Evolutionary conservation across 257 asterid species (phyloP), one percentile per base, ranked within the genome.

Genomic region (Solanum appendiculatum): DNA sequence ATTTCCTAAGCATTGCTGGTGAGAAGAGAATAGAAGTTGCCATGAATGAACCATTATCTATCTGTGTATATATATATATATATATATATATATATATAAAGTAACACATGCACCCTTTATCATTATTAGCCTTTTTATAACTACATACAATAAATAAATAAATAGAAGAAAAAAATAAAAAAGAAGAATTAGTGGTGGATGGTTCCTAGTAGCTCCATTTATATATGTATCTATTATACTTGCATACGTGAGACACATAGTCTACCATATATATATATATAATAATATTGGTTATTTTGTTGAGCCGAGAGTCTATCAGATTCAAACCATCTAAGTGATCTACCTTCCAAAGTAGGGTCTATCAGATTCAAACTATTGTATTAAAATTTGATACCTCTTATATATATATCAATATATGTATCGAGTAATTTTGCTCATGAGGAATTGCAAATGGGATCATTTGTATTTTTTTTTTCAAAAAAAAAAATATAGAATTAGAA

Each of bases 1-100:
- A 88, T 86, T 86, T 75, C 83, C 88, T 78, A 91, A 90, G 93
- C 89, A 88, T 92, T 91, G 88, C 90, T 85, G 93, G 90, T 87
- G 82, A 73, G 11, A 73, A 37, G 31, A 46, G 12, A 46, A 46
- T 27, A 51, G 63, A 54, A 48, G 66, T 81, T 81, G 44, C 85
- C 25, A 48, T 48, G 82, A 73, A 48, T 48, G 87, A 91, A 87
- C 89, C 89, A 92, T 90, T 81, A 90, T 89, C 87, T 70, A 89
- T 85, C 86, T 85, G 82, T 72, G 88, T 87, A 64, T 66, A 63
- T n/a, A 66, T 27, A 27, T 7, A 27, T 16, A 70, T n/a, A n/a
- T n/a, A n/a, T n/a, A n/a, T n/a, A 89, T 87, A 64, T 66, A 63
- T n/a, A 66, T 27, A 27, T 7, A 27, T 16, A 70, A 89, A 90